Conservation (phyloP, 768 basidiomycete genomes). For the Kwoniella dendrophila region DNA sequence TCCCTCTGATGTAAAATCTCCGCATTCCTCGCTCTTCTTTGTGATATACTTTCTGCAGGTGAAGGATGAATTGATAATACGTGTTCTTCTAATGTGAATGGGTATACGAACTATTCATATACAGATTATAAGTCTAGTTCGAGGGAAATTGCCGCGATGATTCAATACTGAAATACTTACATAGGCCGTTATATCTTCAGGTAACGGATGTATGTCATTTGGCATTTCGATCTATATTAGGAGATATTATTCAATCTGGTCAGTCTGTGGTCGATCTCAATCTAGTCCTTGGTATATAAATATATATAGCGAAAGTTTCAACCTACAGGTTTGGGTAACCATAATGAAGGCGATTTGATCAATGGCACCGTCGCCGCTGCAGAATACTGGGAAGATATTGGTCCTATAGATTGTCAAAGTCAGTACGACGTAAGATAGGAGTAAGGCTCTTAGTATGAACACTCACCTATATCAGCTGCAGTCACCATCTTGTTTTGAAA, state of each 20-base stretch:
- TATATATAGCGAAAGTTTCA: not conserved
- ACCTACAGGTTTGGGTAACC: conserved; percentile 75
- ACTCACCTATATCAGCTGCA: conserved; percentile 16
- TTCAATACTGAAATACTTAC: conserved; percentile 59
- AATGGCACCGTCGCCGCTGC: conserved; percentile 75
- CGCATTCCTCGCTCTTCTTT: conserved; percentile 69
- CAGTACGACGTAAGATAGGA: too few species aligned
- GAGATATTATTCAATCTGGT: not conserved
- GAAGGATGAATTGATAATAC: conserved; percentile 74
- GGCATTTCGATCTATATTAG: conserved; percentile 74
- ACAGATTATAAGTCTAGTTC: not conserved
- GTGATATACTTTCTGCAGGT: conserved; percentile 67
- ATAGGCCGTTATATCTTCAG: conserved; percentile 85
- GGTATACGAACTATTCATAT: conserved; percentile 80
- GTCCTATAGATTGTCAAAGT: conserved; percentile 35
- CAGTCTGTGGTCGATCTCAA: not conserved
- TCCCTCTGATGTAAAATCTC: conserved; percentile 71
- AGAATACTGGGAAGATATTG: conserved; percentile 68
- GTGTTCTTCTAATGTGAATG: conserved; percentile 89
- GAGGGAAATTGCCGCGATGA: not conserved
- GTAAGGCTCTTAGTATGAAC: too few species aligned
- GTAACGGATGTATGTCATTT: conserved; percentile 89
- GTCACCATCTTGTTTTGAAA: conserved; percentile 6
- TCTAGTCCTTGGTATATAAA: not conserved
- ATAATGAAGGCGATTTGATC: conserved; percentile 87